Base-by-base conservation (phyloP, 805 yeast species). In the Pachysolen tannophilus region DNA sequence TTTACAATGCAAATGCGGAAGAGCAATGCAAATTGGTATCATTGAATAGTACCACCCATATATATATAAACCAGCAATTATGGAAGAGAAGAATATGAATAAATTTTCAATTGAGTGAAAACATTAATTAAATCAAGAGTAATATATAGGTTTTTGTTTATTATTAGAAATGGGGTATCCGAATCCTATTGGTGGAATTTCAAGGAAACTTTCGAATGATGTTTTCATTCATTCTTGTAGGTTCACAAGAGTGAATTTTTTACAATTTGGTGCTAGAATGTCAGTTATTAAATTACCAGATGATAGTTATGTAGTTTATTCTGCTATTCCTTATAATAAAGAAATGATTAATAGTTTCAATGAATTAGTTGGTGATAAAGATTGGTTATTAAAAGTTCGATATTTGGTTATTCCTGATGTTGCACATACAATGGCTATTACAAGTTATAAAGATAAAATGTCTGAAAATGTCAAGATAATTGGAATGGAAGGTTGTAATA, bases 401-500 rank as follows among this genome's bases (percentile, higher is more conserved):
- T 69, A 74, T 42, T 58, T 76, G 25, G 62, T 81, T 28, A 63
- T 80, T 31, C 85, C 86, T 2, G 83, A 80, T 47, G 47, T 43
- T 21, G 82, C 75, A 43, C 87, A 80, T 48, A 75, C 82, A 1
- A 56, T 79, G 72, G 82, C 80, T 3, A 72, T 78, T 9, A 48
- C 53, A 18, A 66, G 69, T 10, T 70, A 78, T 55, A 68, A 71
- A 48, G 58, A 61, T 14, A 52, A 56, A 35, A 66, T 58, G 49
- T 4, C 5, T n/a, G 82, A 84, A 3, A 47, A 60, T 2, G 53
- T 73, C 32, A 66, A 69, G 45, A 52, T 79, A 19, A 63, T 79
- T 40, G 83, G 78, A 5, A 65, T 72, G 56, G 74, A 65, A 26
- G 63, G 63, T 1, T 46, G 56, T 28, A 43, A 46, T 9, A 55